Evolutionary conservation across 768 basidiomycete species (phyloP).

Genomic region (Leccinum broughii): DNA sequence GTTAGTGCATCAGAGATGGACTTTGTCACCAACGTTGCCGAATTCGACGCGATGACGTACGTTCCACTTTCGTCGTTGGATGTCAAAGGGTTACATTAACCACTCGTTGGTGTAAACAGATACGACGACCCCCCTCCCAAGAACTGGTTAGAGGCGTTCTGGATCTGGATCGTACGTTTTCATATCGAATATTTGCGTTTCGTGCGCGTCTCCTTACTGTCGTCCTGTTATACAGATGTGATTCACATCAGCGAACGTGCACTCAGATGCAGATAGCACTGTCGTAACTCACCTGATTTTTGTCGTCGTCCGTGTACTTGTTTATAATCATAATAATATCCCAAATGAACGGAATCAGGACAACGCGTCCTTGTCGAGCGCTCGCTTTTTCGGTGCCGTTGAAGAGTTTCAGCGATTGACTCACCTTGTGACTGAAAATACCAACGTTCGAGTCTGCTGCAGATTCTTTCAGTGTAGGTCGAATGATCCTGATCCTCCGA

Average conservation of each 20-base stretch:
- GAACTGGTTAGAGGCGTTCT: slow-evolving; percentile 28
- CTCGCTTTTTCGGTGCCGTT: neutral
- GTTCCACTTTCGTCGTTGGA: neutral
- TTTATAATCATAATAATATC: neutral
- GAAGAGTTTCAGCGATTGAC: neutral
- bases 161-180: slow-evolving; percentile 31
- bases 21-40: slow-evolving; percentile 24
- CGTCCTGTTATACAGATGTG: slow-evolving; percentile 7
- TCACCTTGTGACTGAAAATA: neutral
- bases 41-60: slow-evolving; percentile 33
- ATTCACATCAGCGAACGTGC: neutral
- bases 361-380: neutral
- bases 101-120: slow-evolving; percentile 8
- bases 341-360: neutral
- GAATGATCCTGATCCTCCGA: no score
- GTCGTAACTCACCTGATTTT: neutral
- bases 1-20: slow-evolving; percentile 26
- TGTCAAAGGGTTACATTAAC: neutral
- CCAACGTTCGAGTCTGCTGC: neutral
- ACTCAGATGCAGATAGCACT: neutral
- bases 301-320: neutral
- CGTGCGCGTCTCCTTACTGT: neutral
- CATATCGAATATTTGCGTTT: neutral
- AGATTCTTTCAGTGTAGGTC: neutral
- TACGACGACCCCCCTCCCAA: slow-evolving; percentile 30